Conservation (phyloP, 78 protist species). For the Mastigamoeba balamuthi region DNA sequence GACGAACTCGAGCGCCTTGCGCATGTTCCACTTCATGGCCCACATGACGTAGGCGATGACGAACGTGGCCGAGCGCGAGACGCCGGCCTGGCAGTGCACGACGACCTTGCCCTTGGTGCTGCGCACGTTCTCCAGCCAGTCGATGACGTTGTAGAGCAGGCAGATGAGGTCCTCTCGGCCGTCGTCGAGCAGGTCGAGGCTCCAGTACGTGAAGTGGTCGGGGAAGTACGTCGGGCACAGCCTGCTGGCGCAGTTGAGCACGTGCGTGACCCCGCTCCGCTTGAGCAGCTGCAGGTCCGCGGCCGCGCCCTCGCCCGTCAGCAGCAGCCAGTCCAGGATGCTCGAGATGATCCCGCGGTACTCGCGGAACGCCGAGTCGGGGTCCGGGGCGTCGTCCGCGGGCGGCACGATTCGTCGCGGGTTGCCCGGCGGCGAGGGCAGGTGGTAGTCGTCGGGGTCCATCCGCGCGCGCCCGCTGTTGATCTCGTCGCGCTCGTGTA, state of each 20-base stretch:
- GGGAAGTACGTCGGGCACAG: not conserved
- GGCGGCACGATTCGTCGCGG: too few species aligned
- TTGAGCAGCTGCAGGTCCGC: too few species aligned
- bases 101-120: not conserved
- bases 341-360: too few species aligned
- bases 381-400: too few species aligned
- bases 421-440: too few species aligned
- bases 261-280: not conserved
- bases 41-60: not conserved
- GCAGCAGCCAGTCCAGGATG: too few species aligned
- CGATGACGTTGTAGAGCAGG: not conserved
- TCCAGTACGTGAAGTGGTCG: not conserved
- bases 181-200: not conserved
- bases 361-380: too few species aligned
- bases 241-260: not conserved
- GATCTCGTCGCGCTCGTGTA: too few species aligned
- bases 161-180: not conserved
- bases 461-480: too few species aligned
- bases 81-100: conserved; percentile 1
- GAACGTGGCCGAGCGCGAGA: not conserved
- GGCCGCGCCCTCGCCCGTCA: too few species aligned
- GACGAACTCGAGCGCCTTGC: not conserved
- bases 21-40: not conserved
- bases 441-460: too few species aligned
- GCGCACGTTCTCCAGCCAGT: not conserved